Evolutionary conservation across 2,329 filamentous ascomycete genomes (phyloP).

Genomic region (Thielaviopsis euricoi): DNA sequence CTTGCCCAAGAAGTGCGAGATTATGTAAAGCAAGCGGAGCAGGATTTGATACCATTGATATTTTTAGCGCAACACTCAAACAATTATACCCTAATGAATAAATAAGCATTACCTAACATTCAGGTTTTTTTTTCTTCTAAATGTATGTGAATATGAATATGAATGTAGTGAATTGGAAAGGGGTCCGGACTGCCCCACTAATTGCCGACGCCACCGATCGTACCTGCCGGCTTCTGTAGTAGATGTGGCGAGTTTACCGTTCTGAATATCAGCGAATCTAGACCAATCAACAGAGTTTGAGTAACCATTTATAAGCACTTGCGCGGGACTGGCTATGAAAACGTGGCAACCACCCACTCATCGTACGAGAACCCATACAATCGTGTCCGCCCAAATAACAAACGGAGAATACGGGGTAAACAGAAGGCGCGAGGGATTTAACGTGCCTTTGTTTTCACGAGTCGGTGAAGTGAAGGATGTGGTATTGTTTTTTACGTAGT

Average conservation of each 20-base stretch:
- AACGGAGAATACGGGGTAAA: no score
- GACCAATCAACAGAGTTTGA: no score
- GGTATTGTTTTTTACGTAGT: no score
- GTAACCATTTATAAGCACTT: no score
- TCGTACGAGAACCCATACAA: background rate
- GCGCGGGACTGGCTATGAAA: no score
- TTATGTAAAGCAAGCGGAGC: conserved; percentile 7
- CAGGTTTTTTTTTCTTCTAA: no score
- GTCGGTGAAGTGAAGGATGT: no score
- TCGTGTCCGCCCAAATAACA: no score
- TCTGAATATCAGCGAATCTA: no score
- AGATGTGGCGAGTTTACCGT: no score
- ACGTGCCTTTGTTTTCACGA: no score
- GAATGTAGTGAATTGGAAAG: background rate
- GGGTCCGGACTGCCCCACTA: background rate
- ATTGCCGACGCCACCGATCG: background rate
- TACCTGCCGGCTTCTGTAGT: background rate
- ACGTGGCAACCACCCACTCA: background rate
- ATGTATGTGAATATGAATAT: no score
- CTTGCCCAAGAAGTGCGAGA: conserved; percentile 31
- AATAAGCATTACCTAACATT: background rate
- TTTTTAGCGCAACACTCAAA: background rate
- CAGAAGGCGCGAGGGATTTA: background rate
- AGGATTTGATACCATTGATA: conserved; percentile 10
- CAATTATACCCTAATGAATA: conserved; percentile 1